phyloP scores from a whole-genome alignment of 441 rosid genomes.

The Pelargonium cotyledonis region DNA sequence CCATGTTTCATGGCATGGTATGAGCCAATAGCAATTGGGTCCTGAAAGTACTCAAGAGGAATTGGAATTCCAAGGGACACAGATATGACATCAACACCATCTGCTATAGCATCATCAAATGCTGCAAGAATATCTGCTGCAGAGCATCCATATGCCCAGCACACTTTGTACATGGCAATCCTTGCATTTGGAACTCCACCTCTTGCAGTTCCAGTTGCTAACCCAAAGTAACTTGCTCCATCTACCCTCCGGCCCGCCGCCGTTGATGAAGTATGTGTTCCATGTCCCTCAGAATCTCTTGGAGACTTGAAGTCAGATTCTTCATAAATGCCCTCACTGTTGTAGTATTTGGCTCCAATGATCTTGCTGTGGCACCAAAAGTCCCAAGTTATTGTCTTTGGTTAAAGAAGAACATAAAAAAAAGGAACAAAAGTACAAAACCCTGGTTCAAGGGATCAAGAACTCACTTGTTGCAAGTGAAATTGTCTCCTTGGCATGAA shows the following conservation, averaged over 20 bases:
- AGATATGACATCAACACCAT: constrained; percentile 39
- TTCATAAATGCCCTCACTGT: constrained; percentile 14
- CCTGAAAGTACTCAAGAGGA: constrained; percentile 12
- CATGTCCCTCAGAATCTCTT: constrained; percentile 45
- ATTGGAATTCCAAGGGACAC: constrained; percentile 32
- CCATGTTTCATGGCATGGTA: constrained; percentile 40
- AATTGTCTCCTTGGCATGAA: constrained; percentile 36
- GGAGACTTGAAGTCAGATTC: constrained; percentile 27
- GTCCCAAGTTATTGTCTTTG: constrained; percentile 12
- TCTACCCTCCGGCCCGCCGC: constrained; percentile 37
- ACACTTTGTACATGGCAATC: constrained; percentile 51
- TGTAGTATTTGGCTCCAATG: constrained; percentile 43
- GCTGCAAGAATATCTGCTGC: constrained; percentile 36
- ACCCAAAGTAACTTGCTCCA: constrained; percentile 35
- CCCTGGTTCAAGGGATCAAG: not conserved
- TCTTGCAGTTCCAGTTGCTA: constrained; percentile 45
- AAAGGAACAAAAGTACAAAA: not conserved
- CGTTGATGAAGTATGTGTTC: constrained; percentile 50
- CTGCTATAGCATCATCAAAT: constrained; percentile 29
- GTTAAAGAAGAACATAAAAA: not conserved
- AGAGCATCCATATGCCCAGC: constrained; percentile 34
- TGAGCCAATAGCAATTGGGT: constrained; percentile 37
- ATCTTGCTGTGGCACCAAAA: constrained; percentile 29
- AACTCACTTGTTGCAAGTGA: constrained; percentile 58
- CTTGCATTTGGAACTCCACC: constrained; percentile 54